phyloP scores from a whole-genome alignment of 441 rosid genomes.

The Gossypium aridum region DNA sequence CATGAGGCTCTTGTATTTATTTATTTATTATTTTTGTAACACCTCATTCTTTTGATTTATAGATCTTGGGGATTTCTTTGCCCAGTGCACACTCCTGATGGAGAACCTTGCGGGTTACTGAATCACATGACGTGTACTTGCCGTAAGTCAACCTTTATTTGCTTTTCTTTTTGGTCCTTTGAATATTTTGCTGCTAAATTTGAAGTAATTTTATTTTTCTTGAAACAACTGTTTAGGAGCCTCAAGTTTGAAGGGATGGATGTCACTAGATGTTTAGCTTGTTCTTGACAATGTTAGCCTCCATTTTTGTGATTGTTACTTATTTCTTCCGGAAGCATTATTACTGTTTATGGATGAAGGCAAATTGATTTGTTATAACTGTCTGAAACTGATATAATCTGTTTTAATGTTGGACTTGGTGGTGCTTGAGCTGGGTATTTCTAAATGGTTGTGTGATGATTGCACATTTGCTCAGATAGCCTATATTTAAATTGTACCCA shows the following conservation, averaged over 20 bases:
- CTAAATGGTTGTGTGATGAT: background rate
- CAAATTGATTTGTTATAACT: background rate
- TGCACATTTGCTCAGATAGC: background rate
- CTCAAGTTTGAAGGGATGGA: background rate
- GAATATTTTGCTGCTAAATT: background rate
- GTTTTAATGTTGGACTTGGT: background rate
- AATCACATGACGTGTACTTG: constrained; percentile 87
- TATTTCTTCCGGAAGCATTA: background rate
- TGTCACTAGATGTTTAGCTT: background rate
- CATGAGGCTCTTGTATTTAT: background rate
- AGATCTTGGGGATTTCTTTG: constrained; percentile 99
- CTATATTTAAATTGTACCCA: constrained; percentile 1
- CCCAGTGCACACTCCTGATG: constrained; percentile 99
- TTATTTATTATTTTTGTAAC: background rate
- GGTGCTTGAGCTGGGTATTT: background rate
- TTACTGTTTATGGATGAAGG: background rate
- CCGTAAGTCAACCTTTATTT: constrained; percentile 45
- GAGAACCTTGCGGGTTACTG: constrained; percentile 93
- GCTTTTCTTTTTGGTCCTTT: background rate
- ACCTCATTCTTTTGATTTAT: constrained; percentile 19
- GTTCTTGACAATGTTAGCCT: background rate
- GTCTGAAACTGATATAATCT: background rate
- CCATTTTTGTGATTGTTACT: background rate
- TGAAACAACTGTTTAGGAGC: background rate
- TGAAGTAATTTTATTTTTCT: background rate